phyloP scores from a whole-genome alignment of 2,329 filamentous ascomycete genomes.

The Cercospora berteroae region DNA sequence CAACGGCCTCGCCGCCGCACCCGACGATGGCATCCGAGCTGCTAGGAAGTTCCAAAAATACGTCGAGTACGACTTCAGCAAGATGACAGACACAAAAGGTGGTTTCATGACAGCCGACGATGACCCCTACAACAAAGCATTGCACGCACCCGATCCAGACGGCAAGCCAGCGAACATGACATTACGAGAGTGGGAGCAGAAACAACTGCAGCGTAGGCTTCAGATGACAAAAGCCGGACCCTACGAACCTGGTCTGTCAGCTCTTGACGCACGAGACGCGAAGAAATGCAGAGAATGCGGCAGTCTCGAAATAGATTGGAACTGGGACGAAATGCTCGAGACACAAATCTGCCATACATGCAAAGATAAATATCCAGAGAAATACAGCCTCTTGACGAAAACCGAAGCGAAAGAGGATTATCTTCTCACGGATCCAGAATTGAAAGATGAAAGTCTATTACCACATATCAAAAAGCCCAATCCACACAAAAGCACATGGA shows the following conservation, averaged over 20 bases:
- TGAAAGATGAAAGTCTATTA: constrained; percentile 82
- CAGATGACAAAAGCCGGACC: constrained; percentile 73
- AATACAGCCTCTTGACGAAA: constrained; percentile 93
- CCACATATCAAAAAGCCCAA: constrained; percentile 88
- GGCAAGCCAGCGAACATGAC: constrained; percentile 82
- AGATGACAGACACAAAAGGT: constrained; percentile 97
- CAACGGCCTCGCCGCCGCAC: constrained; percentile 37
- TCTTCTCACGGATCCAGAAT: constrained; percentile 87
- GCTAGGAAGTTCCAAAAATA: constrained; percentile 88
- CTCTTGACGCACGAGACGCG: constrained; percentile 58
- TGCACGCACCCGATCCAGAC: constrained; percentile 57
- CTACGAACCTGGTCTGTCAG: constrained; percentile 85
- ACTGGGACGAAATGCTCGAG: constrained; percentile 83
- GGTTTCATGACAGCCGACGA: constrained; percentile 90
- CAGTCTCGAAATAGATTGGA: constrained; percentile 85
- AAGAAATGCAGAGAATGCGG: constrained; percentile 79
- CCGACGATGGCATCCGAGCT: constrained; percentile 62
- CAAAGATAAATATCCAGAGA: constrained; percentile 87
- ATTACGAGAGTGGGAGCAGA: constrained; percentile 82
- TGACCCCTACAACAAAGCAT: constrained; percentile 81
- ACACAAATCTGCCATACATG: constrained; percentile 75
- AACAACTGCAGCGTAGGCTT: constrained; percentile 71
- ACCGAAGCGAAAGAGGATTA: constrained; percentile 96
- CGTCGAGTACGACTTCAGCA: constrained; percentile 96
- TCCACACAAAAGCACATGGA: constrained; percentile 92